These are phyloP conservation scores for Diospyros kaki DNA, from an alignment of 148 eudicot species.

Conservation along the genomic window DNA sequence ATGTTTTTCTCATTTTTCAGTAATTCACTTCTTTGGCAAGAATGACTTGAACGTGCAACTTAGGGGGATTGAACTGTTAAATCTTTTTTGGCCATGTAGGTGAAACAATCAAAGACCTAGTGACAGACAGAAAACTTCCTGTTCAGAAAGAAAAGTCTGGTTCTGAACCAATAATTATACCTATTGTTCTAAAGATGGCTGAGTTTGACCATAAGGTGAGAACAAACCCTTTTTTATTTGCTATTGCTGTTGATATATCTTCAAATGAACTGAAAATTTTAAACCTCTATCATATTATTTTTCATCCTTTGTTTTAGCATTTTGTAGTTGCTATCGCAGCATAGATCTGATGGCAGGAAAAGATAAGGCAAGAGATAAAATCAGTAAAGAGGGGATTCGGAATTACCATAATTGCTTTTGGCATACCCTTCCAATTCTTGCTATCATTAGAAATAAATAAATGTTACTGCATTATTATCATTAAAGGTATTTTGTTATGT, in stretches of 20 bases:
- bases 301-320: neutral
- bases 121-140: constrained; percentile 30
- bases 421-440: constrained; percentile 3
- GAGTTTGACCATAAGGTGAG: constrained; percentile 95
- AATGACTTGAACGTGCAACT: neutral
- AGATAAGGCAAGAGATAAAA: neutral
- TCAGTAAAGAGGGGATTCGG: neutral
- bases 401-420: neutral
- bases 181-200: constrained; percentile 92
- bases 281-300: neutral
- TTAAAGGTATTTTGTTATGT: neutral
- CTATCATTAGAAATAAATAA: neutral
- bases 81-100: constrained; percentile 40
- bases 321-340: neutral
- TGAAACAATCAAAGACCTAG: constrained; percentile 37
- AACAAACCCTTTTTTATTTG: constrained; percentile 4
- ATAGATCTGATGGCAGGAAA: neutral
- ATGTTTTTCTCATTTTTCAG: neutral
- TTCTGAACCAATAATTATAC: constrained; percentile 82
- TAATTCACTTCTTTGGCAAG: neutral
- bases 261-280: constrained; percentile 3
- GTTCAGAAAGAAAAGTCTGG: constrained; percentile 60
- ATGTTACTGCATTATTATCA: neutral
- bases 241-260: neutral
- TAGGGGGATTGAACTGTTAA: constrained; percentile 10